Evolutionary conservation across 2,329 filamentous ascomycete genomes (phyloP).

Genomic region (Paraphoma sp.): DNA sequence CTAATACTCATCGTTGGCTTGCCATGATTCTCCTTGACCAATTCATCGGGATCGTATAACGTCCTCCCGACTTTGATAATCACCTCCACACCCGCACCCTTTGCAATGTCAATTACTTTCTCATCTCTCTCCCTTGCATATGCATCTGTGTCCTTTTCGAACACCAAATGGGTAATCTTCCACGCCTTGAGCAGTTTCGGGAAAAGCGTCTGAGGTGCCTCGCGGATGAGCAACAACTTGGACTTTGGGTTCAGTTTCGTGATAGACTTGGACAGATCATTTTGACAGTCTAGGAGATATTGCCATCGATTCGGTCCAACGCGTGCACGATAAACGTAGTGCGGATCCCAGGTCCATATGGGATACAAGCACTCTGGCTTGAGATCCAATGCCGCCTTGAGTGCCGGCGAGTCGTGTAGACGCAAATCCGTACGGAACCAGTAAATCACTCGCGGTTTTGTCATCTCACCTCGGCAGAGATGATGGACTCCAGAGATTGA

Average conservation of each 20-base stretch:
- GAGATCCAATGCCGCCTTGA: constrained; percentile 74
- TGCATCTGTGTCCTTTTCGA: constrained; percentile 79
- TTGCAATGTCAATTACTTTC: constrained; percentile 64
- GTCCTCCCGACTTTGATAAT: constrained; percentile 71
- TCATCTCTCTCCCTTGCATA: constrained; percentile 72
- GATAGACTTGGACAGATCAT: constrained; percentile 71
- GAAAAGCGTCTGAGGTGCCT: constrained; percentile 73
- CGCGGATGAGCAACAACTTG: constrained; percentile 74
- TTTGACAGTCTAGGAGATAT: constrained; percentile 75
- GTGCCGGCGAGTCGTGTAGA: constrained; percentile 77
- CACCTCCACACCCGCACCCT: constrained; percentile 71
- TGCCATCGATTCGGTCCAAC: constrained; percentile 78
- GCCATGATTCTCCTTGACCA: constrained; percentile 69
- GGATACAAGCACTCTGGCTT: constrained; percentile 74
- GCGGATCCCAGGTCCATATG: constrained; percentile 81
- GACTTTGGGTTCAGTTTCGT: constrained; percentile 73
- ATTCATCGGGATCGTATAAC: constrained; percentile 74
- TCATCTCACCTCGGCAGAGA: constrained; percentile 17
- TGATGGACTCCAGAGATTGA: neutral
- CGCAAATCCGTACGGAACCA: constrained; percentile 82
- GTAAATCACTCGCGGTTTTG: constrained; percentile 68
- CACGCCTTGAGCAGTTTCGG: constrained; percentile 76
- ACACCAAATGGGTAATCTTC: constrained; percentile 77
- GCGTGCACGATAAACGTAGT: constrained; percentile 76
- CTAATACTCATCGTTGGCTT: constrained; percentile 78